phyloP scores from a whole-genome alignment of 768 basidiomycete species.

The Kwoniella sp. region DNA sequence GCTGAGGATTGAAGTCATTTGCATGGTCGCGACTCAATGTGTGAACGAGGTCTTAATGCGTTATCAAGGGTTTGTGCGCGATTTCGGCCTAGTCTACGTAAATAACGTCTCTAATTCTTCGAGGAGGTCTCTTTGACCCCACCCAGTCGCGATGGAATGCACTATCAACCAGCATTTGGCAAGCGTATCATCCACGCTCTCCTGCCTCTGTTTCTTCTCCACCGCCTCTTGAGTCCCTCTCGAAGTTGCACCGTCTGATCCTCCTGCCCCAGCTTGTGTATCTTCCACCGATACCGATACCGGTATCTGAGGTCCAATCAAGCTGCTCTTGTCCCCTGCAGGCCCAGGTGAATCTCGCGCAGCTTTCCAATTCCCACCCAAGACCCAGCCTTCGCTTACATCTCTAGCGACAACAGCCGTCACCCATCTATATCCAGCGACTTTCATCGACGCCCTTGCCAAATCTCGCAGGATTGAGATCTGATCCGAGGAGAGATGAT shows the following conservation, averaged over 20 bases:
- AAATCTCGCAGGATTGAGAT: conserved; percentile 44
- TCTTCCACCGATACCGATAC: too few species aligned
- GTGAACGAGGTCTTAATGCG: too few species aligned
- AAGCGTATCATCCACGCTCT: conserved; percentile 38
- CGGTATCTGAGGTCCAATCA: neutral
- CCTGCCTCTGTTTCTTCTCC: conserved; percentile 26
- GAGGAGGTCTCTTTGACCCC: conserved; percentile 49
- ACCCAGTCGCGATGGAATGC: conserved; percentile 46
- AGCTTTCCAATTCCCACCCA: conserved; percentile 10
- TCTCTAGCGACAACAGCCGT: conserved; percentile 30
- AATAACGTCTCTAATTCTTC: conserved; percentile 45
- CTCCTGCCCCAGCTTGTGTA: neutral
- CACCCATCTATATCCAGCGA: conserved; percentile 46
- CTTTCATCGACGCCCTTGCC: conserved; percentile 37
- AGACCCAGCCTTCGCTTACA: conserved; percentile 22
- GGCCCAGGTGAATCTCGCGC: conserved; percentile 4
- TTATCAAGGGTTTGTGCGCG: too few species aligned
- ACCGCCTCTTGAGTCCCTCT: neutral
- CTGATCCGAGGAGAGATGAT: conserved; percentile 36
- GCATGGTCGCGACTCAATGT: too few species aligned
- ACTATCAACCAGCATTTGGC: conserved; percentile 51
- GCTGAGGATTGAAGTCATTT: too few species aligned
- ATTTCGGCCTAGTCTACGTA: too few species aligned
- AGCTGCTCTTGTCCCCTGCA: conserved; percentile 4
- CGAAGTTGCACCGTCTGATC: neutral